Evolutionary conservation across 345 rosid species (phyloP).

Genomic region (Dimocarpus longan): DNA sequence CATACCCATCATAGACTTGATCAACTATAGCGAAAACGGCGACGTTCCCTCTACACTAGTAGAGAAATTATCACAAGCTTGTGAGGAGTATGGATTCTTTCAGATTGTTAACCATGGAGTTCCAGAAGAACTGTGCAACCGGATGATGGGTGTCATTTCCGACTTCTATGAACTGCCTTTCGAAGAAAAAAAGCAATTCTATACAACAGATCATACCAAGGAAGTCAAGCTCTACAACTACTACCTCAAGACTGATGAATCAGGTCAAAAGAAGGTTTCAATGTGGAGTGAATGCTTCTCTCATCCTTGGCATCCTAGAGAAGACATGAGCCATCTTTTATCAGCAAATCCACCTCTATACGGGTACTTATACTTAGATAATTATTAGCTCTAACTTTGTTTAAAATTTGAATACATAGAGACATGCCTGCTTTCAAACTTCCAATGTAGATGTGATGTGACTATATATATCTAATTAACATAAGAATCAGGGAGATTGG

Average conservation of each 20-base stretch:
- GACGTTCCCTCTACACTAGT: background rate
- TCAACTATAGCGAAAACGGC: background rate
- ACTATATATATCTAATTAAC: no score
- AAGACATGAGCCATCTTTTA: constrained; percentile 18
- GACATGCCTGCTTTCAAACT: no score
- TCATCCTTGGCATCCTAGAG: constrained; percentile 19
- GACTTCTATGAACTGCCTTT: constrained; percentile 23
- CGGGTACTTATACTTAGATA: background rate
- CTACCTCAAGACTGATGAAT: background rate
- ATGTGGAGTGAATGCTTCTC: constrained; percentile 32
- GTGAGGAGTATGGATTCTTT: constrained; percentile 32
- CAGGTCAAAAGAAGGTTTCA: constrained; percentile 12
- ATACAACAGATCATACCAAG: constrained; percentile 15
- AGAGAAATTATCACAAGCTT: constrained; percentile 21
- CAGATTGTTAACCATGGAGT: constrained; percentile 22
- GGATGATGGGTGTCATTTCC: constrained; percentile 12
- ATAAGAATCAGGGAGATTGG: background rate
- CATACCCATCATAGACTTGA: constrained; percentile 25
- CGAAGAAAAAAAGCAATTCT: constrained; percentile 13
- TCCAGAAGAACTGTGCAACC: constrained; percentile 18
- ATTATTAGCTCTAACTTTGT: no score
- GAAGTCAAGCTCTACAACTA: constrained; percentile 20
- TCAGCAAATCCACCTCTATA: constrained; percentile 24
- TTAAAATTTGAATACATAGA: no score
- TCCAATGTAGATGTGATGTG: no score